Evolutionary conservation across 306 rosid species (phyloP), one percentile per base, ranked within the genome.

Genomic region (Glycyrrhiza uralensis): DNA sequence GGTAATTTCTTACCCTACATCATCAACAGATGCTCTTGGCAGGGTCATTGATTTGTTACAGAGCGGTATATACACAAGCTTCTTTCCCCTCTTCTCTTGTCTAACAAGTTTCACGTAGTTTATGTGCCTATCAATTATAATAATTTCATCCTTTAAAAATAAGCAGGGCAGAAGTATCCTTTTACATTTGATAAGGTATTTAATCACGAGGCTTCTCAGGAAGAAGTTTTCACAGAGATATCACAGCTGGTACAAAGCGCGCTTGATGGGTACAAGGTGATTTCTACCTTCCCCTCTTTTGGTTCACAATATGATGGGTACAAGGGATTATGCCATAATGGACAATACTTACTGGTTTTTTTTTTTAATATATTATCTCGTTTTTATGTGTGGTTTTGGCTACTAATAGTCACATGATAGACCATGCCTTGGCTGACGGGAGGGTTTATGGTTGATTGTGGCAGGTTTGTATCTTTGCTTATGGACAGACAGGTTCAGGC

Each of bases 201-300:
- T 73, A 76, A 62, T 80, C 95, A 94, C 1, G 89, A 82, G 51
- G 87, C 97, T 60, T 85, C 97, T 26, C 97, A 94, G 71, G 80
- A 88, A 17, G 91, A 94, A 74, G 97, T 91, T 73, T 94, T 94
- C 76, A 80, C 70, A 1, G 99, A 94, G 76, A 86, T 94, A 81
- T 91, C 99, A 4, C 97, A 94, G 75, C 82, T 94, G 49, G 96
- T 94, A 7, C 99, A 94, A 72, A 94, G 97, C 76, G 99, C 99
- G 0, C 97, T 94, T 32, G 99, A 94, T 71, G 97, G 99, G 30
- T 94, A 94, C 56, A 94, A 91, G 99, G 99, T 94, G 73, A 66
- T 49, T 62, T 41, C 51, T 19, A 47, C 6, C 47, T 59, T 46
- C 20, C 13, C 44, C 33, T 35, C 28, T 65, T 45, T 60, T 13